Evolutionary conservation across 2,329 filamentous ascomycete genomes (phyloP).

Genomic region (Berkeleyomyces basicola): DNA sequence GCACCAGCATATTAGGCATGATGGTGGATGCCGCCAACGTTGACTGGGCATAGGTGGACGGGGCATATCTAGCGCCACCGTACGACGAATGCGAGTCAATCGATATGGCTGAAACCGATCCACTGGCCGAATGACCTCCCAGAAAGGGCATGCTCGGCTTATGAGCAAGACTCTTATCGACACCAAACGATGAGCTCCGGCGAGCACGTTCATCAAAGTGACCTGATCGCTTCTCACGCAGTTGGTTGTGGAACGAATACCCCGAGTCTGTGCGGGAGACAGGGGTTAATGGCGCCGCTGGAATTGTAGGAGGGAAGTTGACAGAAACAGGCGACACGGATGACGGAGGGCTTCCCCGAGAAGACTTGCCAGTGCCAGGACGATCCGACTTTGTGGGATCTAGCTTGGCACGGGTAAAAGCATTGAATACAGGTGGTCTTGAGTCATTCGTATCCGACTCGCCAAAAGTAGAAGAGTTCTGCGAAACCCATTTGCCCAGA

Average conservation of each 20-base stretch:
- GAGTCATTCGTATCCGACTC: slow-evolving; percentile 36
- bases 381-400: slow-evolving; percentile 53
- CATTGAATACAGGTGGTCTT: slow-evolving; percentile 68
- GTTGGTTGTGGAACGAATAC: slow-evolving; percentile 66
- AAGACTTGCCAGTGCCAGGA: slow-evolving; percentile 57
- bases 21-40: slow-evolving; percentile 72
- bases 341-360: slow-evolving; percentile 42
- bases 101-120: slow-evolving; percentile 43
- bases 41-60: slow-evolving; percentile 73
- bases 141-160: slow-evolving; percentile 61
- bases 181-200: slow-evolving; percentile 81
- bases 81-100: slow-evolving; percentile 55
- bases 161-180: slow-evolving; percentile 54
- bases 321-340: slow-evolving; percentile 62
- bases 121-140: slow-evolving; percentile 42
- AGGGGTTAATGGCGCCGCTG: slow-evolving; percentile 41
- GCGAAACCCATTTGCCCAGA: slow-evolving; percentile 69
- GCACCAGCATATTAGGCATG: slow-evolving; percentile 70
- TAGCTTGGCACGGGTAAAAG: slow-evolving; percentile 61
- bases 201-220: slow-evolving; percentile 74
- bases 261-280: slow-evolving; percentile 86
- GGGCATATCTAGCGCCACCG: slow-evolving; percentile 52
- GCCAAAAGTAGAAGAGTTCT: slow-evolving; percentile 80
- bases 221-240: slow-evolving; percentile 86
- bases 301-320: slow-evolving; percentile 53